Percentiles rank a stretch among this genome's conserved stretches.
Evolutionary conservation across 106 monocot genomes (phyloP).

Genomic region (Dendrobium catenatum): DNA sequence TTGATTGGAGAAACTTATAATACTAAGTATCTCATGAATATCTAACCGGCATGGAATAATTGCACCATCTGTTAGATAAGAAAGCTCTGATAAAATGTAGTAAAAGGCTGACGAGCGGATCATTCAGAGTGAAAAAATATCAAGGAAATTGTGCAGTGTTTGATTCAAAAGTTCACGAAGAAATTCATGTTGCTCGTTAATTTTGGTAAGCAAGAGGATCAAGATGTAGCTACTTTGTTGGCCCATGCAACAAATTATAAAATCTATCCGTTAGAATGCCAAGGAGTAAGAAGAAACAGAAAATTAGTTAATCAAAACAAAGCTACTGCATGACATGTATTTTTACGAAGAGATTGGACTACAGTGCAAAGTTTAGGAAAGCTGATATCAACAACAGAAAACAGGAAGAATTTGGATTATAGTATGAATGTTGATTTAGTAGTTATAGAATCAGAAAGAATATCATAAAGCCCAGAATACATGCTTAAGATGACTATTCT

Average conservation of each 20-base stretch:
- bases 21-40: slow-evolving; percentile 69
- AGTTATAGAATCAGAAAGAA: neutral
- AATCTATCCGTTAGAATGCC: neutral
- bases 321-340: neutral
- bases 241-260: neutral
- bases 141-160: neutral
- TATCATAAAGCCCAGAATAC: neutral
- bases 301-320: too few species aligned
- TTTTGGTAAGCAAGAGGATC: neutral
- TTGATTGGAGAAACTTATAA: slow-evolving; percentile 41
- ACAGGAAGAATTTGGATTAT: neutral
- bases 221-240: neutral
- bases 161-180: neutral
- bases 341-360: neutral
- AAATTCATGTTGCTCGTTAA: neutral
- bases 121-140: neutral
- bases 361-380: neutral
- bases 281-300: neutral
- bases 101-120: neutral
- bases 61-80: slow-evolving; percentile 56
- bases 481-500: neutral
- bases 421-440: neutral
- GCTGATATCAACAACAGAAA: neutral
- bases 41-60: slow-evolving; percentile 92
- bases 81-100: neutral